Conservation (phyloP, 164 flowering plant species). For the Umbilicus rupestris region DNA sequence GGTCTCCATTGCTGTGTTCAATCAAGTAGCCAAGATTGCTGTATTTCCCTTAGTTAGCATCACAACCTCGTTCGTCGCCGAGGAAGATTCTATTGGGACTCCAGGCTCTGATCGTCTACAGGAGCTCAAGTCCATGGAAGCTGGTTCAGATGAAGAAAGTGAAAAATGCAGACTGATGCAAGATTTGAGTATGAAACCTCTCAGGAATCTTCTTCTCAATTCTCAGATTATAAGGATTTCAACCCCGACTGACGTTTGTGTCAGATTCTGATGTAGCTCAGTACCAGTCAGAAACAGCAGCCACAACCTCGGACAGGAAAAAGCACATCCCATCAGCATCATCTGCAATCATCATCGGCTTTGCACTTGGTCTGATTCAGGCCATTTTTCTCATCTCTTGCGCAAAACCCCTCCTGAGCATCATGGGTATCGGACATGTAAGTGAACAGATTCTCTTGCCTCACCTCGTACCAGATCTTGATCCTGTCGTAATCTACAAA, state of each 20-base stretch:
- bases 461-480: background rate
- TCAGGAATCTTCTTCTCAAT: background rate
- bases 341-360: constrained; percentile 51
- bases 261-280: constrained; percentile 9
- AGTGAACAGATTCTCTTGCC: constrained; percentile 14
- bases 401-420: constrained; percentile 37
- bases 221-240: background rate
- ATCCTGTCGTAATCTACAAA: background rate
- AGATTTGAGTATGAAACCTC: constrained; percentile 13
- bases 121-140: constrained; percentile 13
- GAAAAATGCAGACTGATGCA: constrained; percentile 15
- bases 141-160: constrained; percentile 9
- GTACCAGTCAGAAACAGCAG: background rate
- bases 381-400: constrained; percentile 38
- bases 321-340: constrained; percentile 60
- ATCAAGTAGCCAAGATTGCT: constrained; percentile 46
- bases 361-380: constrained; percentile 49
- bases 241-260: background rate
- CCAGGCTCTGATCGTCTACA: constrained; percentile 2
- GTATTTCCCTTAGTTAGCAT: constrained; percentile 48
- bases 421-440: constrained; percentile 65
- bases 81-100: constrained; percentile 35
- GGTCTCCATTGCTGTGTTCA: constrained; percentile 44
- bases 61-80: constrained; percentile 58
- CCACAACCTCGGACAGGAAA: constrained; percentile 8